phyloP scores from a whole-genome alignment of 2,329 filamentous ascomycete genomes.

The Aspergillus sp. region DNA sequence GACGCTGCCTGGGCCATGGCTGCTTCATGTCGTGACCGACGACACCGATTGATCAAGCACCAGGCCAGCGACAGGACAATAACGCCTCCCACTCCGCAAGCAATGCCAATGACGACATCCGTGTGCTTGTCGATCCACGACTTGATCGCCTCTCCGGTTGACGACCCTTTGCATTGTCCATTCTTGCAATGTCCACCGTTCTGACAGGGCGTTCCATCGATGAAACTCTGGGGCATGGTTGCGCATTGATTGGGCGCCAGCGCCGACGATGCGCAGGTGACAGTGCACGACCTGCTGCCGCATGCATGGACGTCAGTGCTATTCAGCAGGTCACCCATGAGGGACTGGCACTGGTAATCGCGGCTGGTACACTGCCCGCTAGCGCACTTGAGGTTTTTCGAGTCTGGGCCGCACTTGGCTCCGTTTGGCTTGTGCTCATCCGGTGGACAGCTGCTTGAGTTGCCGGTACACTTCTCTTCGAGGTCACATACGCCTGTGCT shows the following conservation, averaged over 20 bases:
- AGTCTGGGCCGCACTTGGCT: conserved; percentile 57
- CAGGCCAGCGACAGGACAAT: conserved; percentile 58
- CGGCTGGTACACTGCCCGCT: conserved; percentile 92
- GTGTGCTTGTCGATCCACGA: conserved; percentile 71
- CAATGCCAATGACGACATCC: conserved; percentile 72
- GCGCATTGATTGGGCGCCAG: conserved; percentile 60
- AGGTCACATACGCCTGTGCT: conserved; percentile 79
- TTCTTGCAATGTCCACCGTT: conserved; percentile 71
- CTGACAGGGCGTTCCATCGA: conserved; percentile 80
- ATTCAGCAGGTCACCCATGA: conserved; percentile 66
- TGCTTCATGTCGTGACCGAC: conserved; percentile 29
- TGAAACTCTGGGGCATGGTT: conserved; percentile 76
- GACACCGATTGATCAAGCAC: conserved; percentile 55
- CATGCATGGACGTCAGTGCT: conserved; percentile 76
- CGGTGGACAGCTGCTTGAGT: conserved; percentile 59
- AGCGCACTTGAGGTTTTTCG: conserved; percentile 60
- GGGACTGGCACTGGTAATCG: conserved; percentile 74
- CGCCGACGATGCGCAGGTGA: conserved; percentile 65
- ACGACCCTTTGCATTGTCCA: conserved; percentile 65
- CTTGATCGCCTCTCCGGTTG: conserved; percentile 58
- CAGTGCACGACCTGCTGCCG: conserved; percentile 58
- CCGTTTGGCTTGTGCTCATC: conserved; percentile 64
- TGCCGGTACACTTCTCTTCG: conserved; percentile 71
- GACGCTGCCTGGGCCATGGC: conserved; percentile 8
- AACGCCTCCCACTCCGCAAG: conserved; percentile 60